Evolutionary conservation across 768 basidiomycete species (phyloP).

Genomic region (Russula olivacea): DNA sequence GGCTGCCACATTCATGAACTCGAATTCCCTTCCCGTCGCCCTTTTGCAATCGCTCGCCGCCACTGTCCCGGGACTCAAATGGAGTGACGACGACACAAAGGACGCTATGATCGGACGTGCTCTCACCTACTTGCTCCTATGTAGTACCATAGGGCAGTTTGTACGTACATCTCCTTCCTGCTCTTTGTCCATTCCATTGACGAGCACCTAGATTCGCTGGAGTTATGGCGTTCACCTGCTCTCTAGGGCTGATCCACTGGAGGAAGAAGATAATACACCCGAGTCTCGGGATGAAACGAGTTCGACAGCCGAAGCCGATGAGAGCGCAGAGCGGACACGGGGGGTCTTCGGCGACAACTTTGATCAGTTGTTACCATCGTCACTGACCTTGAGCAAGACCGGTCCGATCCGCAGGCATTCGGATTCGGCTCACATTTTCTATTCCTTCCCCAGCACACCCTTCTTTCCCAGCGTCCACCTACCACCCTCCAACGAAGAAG

Average conservation of each 20-base stretch:
- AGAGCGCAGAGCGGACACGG: not conserved
- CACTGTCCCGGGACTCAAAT: constrained; percentile 76
- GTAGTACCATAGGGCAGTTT: constrained; percentile 94
- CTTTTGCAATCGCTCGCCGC: constrained; percentile 86
- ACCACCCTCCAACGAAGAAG: constrained; percentile 10
- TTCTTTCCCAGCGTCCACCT: not conserved
- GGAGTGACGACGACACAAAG: constrained; percentile 73
- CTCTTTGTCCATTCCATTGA: not conserved
- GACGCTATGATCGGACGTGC: constrained; percentile 91
- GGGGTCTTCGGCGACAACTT: not conserved
- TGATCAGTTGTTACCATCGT: not conserved
- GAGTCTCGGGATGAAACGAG: not conserved
- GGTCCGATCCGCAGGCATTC: constrained; percentile 27
- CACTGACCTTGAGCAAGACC: not conserved
- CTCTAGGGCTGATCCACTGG: constrained; percentile 45
- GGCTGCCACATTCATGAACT: constrained; percentile 88
- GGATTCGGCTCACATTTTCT: constrained; percentile 43
- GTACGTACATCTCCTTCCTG: constrained; percentile 38
- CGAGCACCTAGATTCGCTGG: constrained; percentile 65
- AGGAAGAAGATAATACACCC: constrained; percentile 30
- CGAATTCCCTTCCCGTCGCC: constrained; percentile 91
- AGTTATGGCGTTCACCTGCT: constrained; percentile 86
- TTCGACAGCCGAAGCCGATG: not conserved
- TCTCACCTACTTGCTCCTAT: constrained; percentile 83
- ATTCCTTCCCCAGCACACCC: constrained; percentile 63